Conservation (phyloP, 2,329 filamentous ascomycete genomes). For the Bipolaris sorokiniana region DNA sequence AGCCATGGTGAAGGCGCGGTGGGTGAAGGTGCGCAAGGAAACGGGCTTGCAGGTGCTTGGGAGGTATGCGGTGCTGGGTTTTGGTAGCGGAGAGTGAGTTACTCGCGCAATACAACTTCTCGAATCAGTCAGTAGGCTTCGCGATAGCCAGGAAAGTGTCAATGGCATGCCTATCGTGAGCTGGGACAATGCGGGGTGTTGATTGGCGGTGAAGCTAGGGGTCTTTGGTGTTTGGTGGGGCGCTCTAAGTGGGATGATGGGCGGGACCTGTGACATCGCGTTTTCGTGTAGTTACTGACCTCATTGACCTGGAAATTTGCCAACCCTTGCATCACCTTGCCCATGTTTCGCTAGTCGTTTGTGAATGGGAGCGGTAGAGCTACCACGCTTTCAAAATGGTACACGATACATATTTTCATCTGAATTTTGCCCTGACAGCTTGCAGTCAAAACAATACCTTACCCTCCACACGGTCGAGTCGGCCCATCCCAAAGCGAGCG, state of each 20-base stretch:
- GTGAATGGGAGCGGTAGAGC: neutral
- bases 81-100: conserved; percentile 10
- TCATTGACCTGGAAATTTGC: conserved; percentile 24
- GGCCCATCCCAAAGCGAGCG: conserved; percentile 72
- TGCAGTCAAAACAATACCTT: conserved; percentile 96
- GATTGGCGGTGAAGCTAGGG: conserved; percentile 41
- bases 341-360: conserved; percentile 3
- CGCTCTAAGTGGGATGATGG: conserved; percentile 25
- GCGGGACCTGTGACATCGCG: conserved; percentile 36
- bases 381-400: conserved; percentile 11
- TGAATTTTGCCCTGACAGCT: conserved; percentile 13
- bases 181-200: conserved; percentile 25
- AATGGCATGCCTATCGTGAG: conserved; percentile 34
- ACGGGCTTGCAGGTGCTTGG: conserved; percentile 5
- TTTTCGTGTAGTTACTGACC: conserved; percentile 40
- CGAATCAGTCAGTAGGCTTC: conserved; percentile 16
- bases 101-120: conserved; percentile 2
- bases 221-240: conserved; percentile 31
- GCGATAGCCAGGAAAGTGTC: conserved; percentile 23
- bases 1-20: conserved; percentile 32
- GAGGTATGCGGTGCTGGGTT: conserved; percentile 1
- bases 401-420: neutral
- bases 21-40: conserved; percentile 12
- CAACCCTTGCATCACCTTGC: conserved; percentile 1
- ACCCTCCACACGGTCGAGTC: conserved; percentile 89